Conservation (phyloP, 495 filamentous ascomycete species). For the Viridothelium virens region DNA sequence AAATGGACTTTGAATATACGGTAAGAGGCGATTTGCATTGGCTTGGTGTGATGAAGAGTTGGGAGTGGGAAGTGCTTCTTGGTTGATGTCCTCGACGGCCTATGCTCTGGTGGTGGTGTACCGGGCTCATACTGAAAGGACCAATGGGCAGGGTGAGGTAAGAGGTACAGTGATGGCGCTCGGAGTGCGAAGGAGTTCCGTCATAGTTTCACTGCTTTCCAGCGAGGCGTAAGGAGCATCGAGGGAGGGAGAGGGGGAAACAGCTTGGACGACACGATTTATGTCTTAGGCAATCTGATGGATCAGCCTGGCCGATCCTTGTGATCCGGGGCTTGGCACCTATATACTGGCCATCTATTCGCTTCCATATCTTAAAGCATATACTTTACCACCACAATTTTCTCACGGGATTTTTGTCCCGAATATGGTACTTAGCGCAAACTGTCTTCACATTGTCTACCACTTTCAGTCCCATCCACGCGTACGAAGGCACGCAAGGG, state of each 20-base stretch:
- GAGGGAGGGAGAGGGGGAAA: not conserved
- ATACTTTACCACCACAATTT: too few relatives aligned
- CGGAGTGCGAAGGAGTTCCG: not conserved
- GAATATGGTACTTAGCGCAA: not conserved
- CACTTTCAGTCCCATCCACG: not conserved
- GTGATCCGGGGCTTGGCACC: too few relatives aligned
- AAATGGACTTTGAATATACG: conserved; percentile 56
- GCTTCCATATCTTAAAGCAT: too few relatives aligned
- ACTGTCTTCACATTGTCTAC: not conserved
- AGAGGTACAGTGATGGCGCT: not conserved
- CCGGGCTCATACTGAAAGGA: not conserved
- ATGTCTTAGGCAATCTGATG: not conserved
- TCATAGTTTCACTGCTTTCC: not conserved
- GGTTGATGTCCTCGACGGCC: not conserved
- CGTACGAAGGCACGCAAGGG: too few relatives aligned
- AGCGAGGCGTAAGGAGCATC: conserved; percentile 3
- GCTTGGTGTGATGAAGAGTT: conserved; percentile 73
- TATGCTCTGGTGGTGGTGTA: not conserved
- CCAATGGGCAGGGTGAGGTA: not conserved
- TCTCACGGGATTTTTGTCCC: not conserved
- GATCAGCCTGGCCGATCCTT: not conserved
- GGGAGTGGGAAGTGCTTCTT: conserved; percentile 56
- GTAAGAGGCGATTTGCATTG: conserved; percentile 64
- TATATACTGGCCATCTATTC: too few relatives aligned
- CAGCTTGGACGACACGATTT: not conserved